Evolutionary conservation across 768 basidiomycete genomes (phyloP).

Genomic region (Pholiota molesta): DNA sequence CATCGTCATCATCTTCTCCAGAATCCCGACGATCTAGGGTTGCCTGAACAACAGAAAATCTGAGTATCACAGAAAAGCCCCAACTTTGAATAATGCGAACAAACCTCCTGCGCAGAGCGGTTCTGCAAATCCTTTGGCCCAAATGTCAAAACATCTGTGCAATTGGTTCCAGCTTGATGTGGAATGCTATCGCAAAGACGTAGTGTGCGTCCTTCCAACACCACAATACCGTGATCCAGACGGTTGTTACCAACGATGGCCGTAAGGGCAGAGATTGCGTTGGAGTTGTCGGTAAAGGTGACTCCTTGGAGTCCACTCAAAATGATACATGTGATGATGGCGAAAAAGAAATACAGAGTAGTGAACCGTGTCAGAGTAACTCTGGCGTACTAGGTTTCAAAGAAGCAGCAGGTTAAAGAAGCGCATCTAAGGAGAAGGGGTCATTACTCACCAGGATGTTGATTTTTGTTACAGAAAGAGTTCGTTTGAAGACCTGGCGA

Average conservation of each 20-base stretch:
- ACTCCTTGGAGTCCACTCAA: constrained; percentile 44
- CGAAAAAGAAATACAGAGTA: constrained; percentile 48
- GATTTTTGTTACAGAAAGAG: constrained; percentile 25
- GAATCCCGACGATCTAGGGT: constrained; percentile 1
- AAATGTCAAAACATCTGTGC: constrained; percentile 21
- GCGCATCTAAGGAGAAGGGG: neutral
- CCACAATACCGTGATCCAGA: constrained; percentile 25
- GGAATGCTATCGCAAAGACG: constrained; percentile 45
- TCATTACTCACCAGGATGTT: constrained; percentile 32
- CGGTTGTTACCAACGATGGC: constrained; percentile 30
- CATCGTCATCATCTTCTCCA: neutral
- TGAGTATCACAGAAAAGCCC: no score
- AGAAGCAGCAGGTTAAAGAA: neutral
- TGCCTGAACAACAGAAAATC: neutral
- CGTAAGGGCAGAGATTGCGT: constrained; percentile 35
- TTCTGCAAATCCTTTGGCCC: neutral
- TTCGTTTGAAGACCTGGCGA: constrained; percentile 24
- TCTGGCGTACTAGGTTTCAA: constrained; percentile 41
- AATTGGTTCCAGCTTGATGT: constrained; percentile 27
- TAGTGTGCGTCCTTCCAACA: constrained; percentile 28
- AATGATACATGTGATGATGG: constrained; percentile 41
- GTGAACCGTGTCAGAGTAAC: constrained; percentile 54
- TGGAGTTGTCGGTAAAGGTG: constrained; percentile 38
- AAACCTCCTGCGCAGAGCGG: neutral
- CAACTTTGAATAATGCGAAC: neutral